Evolutionary conservation across 2,329 filamentous ascomycete species (phyloP), one percentile per base, ranked within the genome.

Genomic region (Penicillium griseofulvum): DNA sequence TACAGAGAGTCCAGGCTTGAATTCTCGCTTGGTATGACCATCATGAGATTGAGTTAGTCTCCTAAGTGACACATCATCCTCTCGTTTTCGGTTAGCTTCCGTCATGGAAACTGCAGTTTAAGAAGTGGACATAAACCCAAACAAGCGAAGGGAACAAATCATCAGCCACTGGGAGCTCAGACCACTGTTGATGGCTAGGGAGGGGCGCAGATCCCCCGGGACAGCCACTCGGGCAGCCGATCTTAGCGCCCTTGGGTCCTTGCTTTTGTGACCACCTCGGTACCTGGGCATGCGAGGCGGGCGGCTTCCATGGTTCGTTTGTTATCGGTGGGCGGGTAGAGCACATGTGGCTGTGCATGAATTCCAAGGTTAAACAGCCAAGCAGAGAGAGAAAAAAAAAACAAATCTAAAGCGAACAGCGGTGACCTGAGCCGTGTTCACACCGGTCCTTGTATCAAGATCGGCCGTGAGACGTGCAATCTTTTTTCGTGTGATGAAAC

Each of bases 161-260:
- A 4, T 16, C 16, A 49, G n/a, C 34, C 46, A n/a, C 33, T 14
- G 33, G 19, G 33, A 22, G 17, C 8, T 33, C 9, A 5, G 6
- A n/a, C 9, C 22, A 24, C 22, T 8, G 22, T 5, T 41, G 9
- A 12, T 37, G 12, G n/a, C n/a, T n/a, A 53, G 56, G 46, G 54
- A 52, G 39, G 51, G 50, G 55, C 16, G 42, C 47, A 60, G 59
- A 62, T 62, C 61, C 41, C 39, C 54, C 57, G 53, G 51, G 50
- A 41, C 17, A 54, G 22, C 54, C 53, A 51, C 42, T 57, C 44
- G 50, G 56, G 50, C 45, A 31, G n/a, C 45, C 53, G 57, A 58
- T 62, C 46, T 58, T 62, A 60, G 59, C 57, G 60, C 55, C 33
- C 14, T 42, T 33, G 41, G 17, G 1, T 42, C 11, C 4, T 33